Base-by-base conservation (phyloP, 176 grass and related monocot species). In the Avena sativa region DNA sequence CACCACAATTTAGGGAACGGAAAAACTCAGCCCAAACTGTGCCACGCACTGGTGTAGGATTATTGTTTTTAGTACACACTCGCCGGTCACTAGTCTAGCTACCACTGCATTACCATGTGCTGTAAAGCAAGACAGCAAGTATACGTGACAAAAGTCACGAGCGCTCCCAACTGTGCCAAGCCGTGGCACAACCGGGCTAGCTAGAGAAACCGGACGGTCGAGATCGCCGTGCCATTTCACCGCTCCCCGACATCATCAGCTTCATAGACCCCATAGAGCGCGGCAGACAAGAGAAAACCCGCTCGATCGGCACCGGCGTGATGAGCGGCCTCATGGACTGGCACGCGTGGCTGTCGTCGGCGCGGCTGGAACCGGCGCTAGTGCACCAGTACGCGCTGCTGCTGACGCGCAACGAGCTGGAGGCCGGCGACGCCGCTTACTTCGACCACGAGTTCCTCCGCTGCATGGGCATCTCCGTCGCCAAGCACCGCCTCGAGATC, bases 401-500 rank as follows among this genome's bases (percentile, higher is more conserved):
- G 69, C 61, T 93, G 59, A 49, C 80, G 68, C 86, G 84, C 86
- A 93, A 93, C 86, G 89, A 91, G 89, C 92, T 93, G 83, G 92
- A 86, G 83, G 89, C 80, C 66, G 92, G 80, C 73, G 92, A 93
- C 79, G 71, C 83, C 40, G 81, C 65, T 19, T 90, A 87, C 92
- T 57, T 93, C 61, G 78, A 93, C 86, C 92, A 93, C 81, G 92
- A 89, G 53, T 71, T 93, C 89, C 89, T 93, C 50, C 92, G 80
- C 76, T 94, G 95, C 90, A 97, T 97, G 95, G 95, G 95, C 81
- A 92, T 97, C 88, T 83, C 88, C 80, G 68, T 94, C 34, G 95
- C 95, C 73, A 97, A 97, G 89, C 95, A 97, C 95, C 89, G 95
- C 65, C 90, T 97, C 25, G 92, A 97, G 79, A 91, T 93, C 83